Percentiles rank a stretch among this genome's conserved stretches.
Evolutionary conservation across 139 green algal genomes (phyloP).

Genomic region (Spirogloea muscicola): DNA sequence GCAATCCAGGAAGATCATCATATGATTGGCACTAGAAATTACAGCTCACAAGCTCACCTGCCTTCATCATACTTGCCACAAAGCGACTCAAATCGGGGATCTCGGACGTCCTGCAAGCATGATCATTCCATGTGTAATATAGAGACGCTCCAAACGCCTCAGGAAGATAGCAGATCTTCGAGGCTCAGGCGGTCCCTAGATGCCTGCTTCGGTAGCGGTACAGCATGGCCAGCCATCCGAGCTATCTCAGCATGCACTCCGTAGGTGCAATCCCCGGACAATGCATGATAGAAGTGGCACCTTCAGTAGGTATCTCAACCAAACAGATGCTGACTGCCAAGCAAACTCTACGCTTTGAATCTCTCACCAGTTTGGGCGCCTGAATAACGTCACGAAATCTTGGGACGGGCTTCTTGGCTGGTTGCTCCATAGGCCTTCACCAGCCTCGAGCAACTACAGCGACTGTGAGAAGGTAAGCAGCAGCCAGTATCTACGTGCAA

Average conservation of each 20-base stretch:
- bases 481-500: too few relatives aligned
- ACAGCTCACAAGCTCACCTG: slow-evolving; percentile 4
- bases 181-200: background rate
- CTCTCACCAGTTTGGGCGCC: slow-evolving; percentile 52
- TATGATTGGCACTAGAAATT: background rate
- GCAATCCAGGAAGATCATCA: background rate
- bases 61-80: slow-evolving; percentile 39
- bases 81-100: slow-evolving; percentile 74
- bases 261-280: too few relatives aligned
- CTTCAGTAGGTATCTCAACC: too few relatives aligned
- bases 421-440: slow-evolving; percentile 61
- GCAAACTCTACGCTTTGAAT: background rate
- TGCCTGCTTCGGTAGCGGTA: too few relatives aligned
- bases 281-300: too few relatives aligned
- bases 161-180: background rate
- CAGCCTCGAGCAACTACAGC: too few relatives aligned
- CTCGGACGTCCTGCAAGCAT: slow-evolving; percentile 47
- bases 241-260: too few relatives aligned
- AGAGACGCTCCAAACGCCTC: background rate
- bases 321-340: slow-evolving; percentile 1
- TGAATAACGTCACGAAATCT: slow-evolving; percentile 67
- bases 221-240: background rate
- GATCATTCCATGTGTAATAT: background rate
- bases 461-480: too few relatives aligned
- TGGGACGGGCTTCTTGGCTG: slow-evolving; percentile 69